phyloP scores from a whole-genome alignment of 257 asterid species.

The Nicotiana paniculata region DNA sequence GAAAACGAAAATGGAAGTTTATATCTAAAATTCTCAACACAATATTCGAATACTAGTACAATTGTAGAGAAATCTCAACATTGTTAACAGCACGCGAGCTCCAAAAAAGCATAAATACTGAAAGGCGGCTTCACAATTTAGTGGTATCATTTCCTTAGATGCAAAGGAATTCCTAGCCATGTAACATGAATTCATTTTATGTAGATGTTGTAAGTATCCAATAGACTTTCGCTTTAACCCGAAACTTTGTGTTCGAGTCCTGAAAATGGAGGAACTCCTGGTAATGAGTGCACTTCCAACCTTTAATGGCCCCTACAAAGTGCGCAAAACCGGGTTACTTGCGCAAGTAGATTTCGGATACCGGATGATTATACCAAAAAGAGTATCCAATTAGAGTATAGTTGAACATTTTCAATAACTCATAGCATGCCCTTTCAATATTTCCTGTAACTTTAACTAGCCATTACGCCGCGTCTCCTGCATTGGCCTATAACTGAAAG shows the following conservation, averaged over 20 bases:
- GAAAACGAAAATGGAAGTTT: no score
- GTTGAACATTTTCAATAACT: neutral
- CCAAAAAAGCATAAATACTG: neutral
- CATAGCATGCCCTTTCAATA: neutral
- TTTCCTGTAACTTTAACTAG: neutral
- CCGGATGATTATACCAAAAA: neutral
- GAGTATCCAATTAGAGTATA: neutral
- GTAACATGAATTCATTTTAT: neutral
- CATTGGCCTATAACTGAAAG: constrained; percentile 23
- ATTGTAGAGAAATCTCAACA: neutral
- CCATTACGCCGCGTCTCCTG: constrained; percentile 24
- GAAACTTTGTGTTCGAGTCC: neutral
- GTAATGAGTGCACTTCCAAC: neutral
- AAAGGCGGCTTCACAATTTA: neutral
- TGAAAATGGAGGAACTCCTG: neutral
- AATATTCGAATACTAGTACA: neutral
- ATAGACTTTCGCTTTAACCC: neutral
- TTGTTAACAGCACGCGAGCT: neutral
- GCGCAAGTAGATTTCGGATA: no score
- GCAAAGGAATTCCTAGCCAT: neutral
- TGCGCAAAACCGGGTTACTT: no score
- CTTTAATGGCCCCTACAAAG: neutral
- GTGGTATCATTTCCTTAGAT: neutral
- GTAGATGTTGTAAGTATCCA: neutral
- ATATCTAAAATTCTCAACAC: neutral